These are phyloP conservation scores for Zymoseptoria tritici DNA, from an alignment of 2,329 filamentous ascomycete species.

Conservation along the genomic window DNA sequence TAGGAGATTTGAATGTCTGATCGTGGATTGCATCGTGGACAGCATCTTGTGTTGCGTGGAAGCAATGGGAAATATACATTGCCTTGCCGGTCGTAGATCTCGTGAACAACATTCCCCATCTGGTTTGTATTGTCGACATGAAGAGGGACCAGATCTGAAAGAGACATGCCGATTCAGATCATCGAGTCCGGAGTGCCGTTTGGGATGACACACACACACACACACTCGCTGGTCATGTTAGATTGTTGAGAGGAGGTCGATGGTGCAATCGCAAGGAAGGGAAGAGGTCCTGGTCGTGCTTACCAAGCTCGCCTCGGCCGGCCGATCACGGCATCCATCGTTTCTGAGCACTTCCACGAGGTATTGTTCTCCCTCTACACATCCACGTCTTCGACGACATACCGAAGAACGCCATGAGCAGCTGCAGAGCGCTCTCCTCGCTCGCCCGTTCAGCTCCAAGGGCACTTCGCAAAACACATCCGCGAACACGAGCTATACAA, in stretches of 20 bases:
- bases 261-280: not conserved
- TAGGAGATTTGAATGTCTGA: not conserved
- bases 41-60: not conserved
- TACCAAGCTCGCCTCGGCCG: not conserved
- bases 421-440: slow-evolving; percentile 4
- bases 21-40: not conserved
- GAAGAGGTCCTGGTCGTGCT: not conserved
- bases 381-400: not conserved
- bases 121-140: no score
- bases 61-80: not conserved
- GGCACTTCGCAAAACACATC: slow-evolving; percentile 8
- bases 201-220: not conserved
- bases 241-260: not conserved
- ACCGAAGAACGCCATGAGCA: slow-evolving; percentile 2
- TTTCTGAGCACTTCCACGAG: not conserved
- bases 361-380: not conserved
- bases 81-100: not conserved
- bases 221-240: not conserved
- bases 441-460: slow-evolving; percentile 6
- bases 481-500: slow-evolving; percentile 3
- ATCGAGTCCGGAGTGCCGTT: no score
- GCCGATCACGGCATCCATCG: not conserved
- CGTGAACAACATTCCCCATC: not conserved
- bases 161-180: no score
- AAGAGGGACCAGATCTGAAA: no score